These are phyloP conservation scores for Trichophyton schoenleinii DNA, from an alignment of 2,329 filamentous ascomycete species.

Conservation along the genomic window DNA sequence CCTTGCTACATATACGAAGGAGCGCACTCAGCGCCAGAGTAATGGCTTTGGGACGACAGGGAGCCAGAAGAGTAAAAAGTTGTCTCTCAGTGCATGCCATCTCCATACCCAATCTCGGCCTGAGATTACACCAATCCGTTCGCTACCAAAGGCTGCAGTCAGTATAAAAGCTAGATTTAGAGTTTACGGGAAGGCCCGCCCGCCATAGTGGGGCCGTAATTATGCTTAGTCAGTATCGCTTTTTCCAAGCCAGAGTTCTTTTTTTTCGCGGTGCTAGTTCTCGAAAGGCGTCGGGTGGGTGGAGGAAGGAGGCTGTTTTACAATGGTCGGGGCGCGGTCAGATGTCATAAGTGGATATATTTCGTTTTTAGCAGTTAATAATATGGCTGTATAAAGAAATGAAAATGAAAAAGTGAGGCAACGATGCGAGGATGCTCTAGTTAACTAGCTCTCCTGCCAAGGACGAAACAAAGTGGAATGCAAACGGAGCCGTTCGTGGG, in stretches of 20 bases:
- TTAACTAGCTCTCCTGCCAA: not conserved
- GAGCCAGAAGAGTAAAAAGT: no score
- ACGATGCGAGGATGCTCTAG: not conserved
- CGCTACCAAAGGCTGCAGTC: not conserved
- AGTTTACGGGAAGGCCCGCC: conserved; percentile 1
- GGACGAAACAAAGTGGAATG: not conserved
- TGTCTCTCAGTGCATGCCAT: no score
- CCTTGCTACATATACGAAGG: not conserved
- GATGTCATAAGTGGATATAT: not conserved
- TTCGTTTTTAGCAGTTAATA: not conserved
- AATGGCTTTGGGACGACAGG: no score
- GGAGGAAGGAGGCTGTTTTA: no score
- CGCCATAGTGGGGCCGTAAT: not conserved
- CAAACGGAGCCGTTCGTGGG: not conserved
- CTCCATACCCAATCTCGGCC: not conserved
- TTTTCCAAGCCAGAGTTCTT: not conserved
- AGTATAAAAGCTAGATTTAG: not conserved
- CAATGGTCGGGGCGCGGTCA: no score
- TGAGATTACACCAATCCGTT: not conserved
- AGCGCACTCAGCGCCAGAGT: not conserved
- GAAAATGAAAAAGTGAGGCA: not conserved
- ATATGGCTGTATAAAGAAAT: not conserved
- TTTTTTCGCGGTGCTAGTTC: no score
- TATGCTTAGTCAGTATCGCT: not conserved
- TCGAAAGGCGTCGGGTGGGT: no score